Evolutionary conservation across 2,329 filamentous ascomycete genomes (phyloP), one percentile per base, ranked within the genome.

Genomic region (Madurella fahalii): DNA sequence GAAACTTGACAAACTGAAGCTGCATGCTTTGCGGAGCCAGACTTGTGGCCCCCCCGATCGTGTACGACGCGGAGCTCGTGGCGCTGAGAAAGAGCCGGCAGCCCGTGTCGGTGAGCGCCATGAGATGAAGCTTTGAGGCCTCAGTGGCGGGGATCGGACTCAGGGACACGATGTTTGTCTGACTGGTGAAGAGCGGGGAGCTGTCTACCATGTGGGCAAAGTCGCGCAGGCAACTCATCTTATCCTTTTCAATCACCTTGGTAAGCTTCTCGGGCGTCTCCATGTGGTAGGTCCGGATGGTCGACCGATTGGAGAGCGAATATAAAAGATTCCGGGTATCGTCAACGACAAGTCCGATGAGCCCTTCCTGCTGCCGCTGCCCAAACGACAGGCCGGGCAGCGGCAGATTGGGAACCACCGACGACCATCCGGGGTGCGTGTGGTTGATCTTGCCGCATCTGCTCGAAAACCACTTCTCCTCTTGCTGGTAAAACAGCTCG

Each of bases 401-500:
- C 1, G 66, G 73, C 0, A 82, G 61, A 0, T 71, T 75, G 0
- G 83, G 81, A 2, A 90, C 75, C 2, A 87, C 78, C 11, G 82
- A 85, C 53, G 80, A 79, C 76, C 89, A 86, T 34, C 87, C 85
- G 3, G 82, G 84, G 68, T 82, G 86, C 47, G 87, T 93, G 69
- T 96, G 94, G 68, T 95, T 95, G 59, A 93, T 85, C 72, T 92
- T 96, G 57, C 87, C 85, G 68, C 90, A 95, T 61, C 88, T 83
- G 70, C 85, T 91, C 50, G 89, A 87, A 68, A 99, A 99, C 94
- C 94, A 99, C 64, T 89, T 87, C 72, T 99, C 94, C 70, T 97
- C 91, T 66, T 96, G 91, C 71, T 97, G 93, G 69, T 99, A 99
- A 63, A 88, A 92, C 51, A 99, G 81, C 72, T 99, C 94, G 69